phyloP scores from a whole-genome alignment of 495 filamentous ascomycete species.

The Sordaria brevicollis region DNA sequence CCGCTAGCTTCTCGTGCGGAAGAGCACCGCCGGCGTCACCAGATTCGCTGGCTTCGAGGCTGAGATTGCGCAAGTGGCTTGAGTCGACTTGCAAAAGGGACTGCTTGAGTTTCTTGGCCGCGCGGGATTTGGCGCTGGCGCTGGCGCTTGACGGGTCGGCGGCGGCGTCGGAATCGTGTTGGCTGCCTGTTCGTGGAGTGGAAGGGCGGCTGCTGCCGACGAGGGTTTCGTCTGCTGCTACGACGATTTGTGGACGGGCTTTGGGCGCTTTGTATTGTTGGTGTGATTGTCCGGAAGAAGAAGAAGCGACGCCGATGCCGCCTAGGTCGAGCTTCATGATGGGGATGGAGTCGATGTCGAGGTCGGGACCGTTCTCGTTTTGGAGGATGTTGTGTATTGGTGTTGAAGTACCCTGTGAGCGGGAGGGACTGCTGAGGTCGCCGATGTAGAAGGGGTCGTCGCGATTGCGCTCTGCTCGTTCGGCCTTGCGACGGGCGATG shows the following conservation, averaged over 20 bases:
- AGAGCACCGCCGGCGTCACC: constrained; percentile 15
- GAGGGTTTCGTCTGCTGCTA: constrained; percentile 52
- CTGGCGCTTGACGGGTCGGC: constrained; percentile 11
- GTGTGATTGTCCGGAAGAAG: neutral
- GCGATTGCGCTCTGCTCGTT: constrained; percentile 66
- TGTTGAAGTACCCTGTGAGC: constrained; percentile 40
- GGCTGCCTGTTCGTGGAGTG: constrained; percentile 22
- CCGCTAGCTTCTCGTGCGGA: constrained; percentile 43
- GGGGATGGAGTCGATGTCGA: constrained; percentile 90
- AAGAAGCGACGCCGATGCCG: neutral
- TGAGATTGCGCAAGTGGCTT: constrained; percentile 59
- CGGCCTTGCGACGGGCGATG: constrained; percentile 49
- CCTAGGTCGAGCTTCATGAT: constrained; percentile 82
- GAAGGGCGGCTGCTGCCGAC: constrained; percentile 26
- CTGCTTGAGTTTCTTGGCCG: constrained; percentile 32
- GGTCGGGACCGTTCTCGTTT: constrained; percentile 54
- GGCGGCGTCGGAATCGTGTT: constrained; percentile 36
- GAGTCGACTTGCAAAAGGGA: constrained; percentile 75
- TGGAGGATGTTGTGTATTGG: constrained; percentile 63
- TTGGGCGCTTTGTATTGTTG: constrained; percentile 12
- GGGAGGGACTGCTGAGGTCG: constrained; percentile 31
- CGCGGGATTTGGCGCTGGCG: constrained; percentile 21
- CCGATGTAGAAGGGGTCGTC: constrained; percentile 95
- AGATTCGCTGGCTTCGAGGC: constrained; percentile 37
- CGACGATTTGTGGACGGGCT: constrained; percentile 42